These are phyloP conservation scores for Cyclotella cryptica DNA, from an alignment of 108 stramenopile genomes.

Conservation along the genomic window DNA sequence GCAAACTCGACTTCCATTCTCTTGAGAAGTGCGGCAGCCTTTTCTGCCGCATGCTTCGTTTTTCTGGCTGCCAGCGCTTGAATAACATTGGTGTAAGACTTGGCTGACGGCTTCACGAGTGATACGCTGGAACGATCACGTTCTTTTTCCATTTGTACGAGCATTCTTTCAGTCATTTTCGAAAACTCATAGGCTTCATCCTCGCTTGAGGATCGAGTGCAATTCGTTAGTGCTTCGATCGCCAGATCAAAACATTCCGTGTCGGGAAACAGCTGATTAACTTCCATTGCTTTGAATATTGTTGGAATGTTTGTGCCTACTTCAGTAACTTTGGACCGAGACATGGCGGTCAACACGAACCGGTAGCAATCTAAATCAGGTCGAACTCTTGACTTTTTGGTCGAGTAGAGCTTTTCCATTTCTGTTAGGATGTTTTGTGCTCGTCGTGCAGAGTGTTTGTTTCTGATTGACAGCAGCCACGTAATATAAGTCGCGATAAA, in stretches of 20 bases:
- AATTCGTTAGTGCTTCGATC: constrained; percentile 71
- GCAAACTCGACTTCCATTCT: constrained; percentile 43
- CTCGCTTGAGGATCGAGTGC: constrained; percentile 43
- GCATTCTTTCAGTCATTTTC: constrained; percentile 55
- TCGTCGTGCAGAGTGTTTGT: constrained; percentile 70
- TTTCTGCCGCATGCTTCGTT: constrained; percentile 39
- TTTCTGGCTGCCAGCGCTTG: constrained; percentile 63
- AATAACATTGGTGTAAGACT: constrained; percentile 76
- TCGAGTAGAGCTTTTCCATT: constrained; percentile 57
- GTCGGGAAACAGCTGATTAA: constrained; percentile 68
- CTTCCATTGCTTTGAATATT: constrained; percentile 70
- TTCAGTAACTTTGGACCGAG: constrained; percentile 38
- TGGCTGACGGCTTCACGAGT: constrained; percentile 52
- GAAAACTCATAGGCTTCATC: constrained; percentile 52
- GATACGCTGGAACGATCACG: constrained; percentile 66
- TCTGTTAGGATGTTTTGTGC: constrained; percentile 61
- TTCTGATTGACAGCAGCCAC: constrained; percentile 31
- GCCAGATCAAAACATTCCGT: constrained; percentile 73
- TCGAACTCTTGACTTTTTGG: constrained; percentile 52
- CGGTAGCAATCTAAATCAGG: constrained; percentile 73
- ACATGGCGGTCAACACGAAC: constrained; percentile 57
- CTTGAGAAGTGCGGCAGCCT: constrained; percentile 39
- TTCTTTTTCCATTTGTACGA: constrained; percentile 70
- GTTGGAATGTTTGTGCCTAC: constrained; percentile 55
- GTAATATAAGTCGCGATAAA: background rate